Evolutionary conservation across 2,329 filamentous ascomycete species (phyloP).

Genomic region (Cladophialophora bantiana): DNA sequence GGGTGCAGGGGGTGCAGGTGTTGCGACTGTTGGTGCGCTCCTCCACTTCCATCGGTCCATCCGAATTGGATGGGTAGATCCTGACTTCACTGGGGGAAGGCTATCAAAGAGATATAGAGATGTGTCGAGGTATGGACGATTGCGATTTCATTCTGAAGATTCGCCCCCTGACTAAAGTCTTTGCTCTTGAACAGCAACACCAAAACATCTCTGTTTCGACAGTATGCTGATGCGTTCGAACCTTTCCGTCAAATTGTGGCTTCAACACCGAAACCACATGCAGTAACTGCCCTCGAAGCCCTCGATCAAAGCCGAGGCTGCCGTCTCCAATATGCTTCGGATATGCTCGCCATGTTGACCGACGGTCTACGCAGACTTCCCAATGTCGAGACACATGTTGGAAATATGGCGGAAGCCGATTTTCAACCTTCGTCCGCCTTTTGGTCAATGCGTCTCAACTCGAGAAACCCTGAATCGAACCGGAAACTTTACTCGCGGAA

Average conservation of each 20-base stretch:
- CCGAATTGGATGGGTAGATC: constrained; percentile 67
- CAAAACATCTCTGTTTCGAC: constrained; percentile 65
- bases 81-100: constrained; percentile 61
- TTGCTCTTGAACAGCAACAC: constrained; percentile 59
- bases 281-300: constrained; percentile 60
- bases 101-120: constrained; percentile 64
- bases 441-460: constrained; percentile 16
- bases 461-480: not conserved
- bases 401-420: constrained; percentile 47
- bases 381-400: constrained; percentile 46
- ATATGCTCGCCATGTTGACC: constrained; percentile 59
- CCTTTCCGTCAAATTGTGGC: constrained; percentile 62
- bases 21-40: constrained; percentile 68
- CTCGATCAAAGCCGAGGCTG: constrained; percentile 66
- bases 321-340: constrained; percentile 63
- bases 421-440: constrained; percentile 31
- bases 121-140: constrained; percentile 58
- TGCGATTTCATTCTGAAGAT: not conserved
- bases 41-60: constrained; percentile 59
- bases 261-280: constrained; percentile 59
- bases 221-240: constrained; percentile 62
- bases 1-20: constrained; percentile 65
- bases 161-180: not conserved
- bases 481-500: constrained; percentile 44
- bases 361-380: constrained; percentile 49